Conservation (phyloP, 768 basidiomycete genomes). For the Phanerochaete sordida region DNA sequence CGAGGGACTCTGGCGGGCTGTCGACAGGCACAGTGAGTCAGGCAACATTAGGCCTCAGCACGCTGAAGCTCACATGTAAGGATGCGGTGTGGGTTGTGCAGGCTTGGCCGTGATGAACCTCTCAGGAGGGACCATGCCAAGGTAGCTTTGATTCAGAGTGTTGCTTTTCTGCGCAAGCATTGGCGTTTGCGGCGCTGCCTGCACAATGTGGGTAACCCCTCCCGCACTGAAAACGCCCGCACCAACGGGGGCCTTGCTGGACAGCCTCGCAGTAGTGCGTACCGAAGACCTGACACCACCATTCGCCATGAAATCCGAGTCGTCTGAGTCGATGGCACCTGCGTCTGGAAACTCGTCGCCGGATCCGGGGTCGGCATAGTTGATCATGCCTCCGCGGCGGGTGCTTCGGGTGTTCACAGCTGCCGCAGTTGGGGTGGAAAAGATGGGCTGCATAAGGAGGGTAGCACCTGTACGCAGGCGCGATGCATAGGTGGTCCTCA, state of each 20-base stretch:
- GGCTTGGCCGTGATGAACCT: conserved; percentile 66
- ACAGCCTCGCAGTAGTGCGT: conserved; percentile 12
- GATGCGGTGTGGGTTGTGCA: conserved; percentile 59
- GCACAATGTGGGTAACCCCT: conserved; percentile 30
- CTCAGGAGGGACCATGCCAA: conserved; percentile 81
- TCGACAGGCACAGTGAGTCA: background rate
- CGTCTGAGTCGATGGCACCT: conserved; percentile 79
- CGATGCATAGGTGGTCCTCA: conserved; percentile 80
- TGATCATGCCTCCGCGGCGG: conserved; percentile 68
- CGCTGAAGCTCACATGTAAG: conserved; percentile 60
- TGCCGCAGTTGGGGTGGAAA: conserved; percentile 31
- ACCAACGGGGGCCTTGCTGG: conserved; percentile 24
- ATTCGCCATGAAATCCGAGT: conserved; percentile 76
- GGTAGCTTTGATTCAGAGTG: conserved; percentile 83
- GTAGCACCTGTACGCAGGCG: conserved; percentile 89
- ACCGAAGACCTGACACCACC: conserved; percentile 53
- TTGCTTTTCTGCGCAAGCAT: conserved; percentile 38
- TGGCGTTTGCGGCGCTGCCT: conserved; percentile 31
- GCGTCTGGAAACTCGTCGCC: conserved; percentile 80
- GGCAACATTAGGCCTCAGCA: background rate
- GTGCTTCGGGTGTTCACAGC: conserved; percentile 37
- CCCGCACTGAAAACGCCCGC: conserved; percentile 55
- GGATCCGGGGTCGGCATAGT: conserved; percentile 85
- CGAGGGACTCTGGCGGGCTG: conserved; percentile 58
- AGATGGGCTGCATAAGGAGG: conserved; percentile 86